Evolutionary conservation across 805 yeast species (phyloP), one percentile per base, ranked within the genome.

Genomic region (Saturnispora dispora): DNA sequence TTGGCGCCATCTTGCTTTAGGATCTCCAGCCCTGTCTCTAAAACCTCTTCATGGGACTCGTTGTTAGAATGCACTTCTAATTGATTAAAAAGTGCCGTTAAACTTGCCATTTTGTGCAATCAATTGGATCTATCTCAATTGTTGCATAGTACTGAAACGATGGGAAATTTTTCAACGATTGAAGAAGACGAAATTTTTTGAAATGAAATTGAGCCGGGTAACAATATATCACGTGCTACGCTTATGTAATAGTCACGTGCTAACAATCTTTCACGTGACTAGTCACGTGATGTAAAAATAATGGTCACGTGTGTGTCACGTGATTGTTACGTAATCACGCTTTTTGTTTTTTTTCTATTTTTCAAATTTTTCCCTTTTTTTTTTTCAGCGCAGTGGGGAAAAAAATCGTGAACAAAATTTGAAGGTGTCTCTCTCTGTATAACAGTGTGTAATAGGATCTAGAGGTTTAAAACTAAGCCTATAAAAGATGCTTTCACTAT

Each of bases 41-140:
- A 62, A 11, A 68, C 71, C 45, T 65, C 63, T 33, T 56, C 58
- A 48, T 70, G 71, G 22, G 66, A 65, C 33, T 71, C 74, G 4
- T 66, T 61, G 22, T 56, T 57, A 22, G 73, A 63, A 46, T 60
- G 65, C n/a, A 73, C 61, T 46, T 66, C 61, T 46, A 73, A 56
- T 50, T 65, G 63, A 23, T 69, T 57, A 4, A 73, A 53, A 41
- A 73, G 62, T 35, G 63, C 68, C 0, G 57, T 42, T 10, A 56
- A 37, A 11, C 56, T 43, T 8, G 54, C 22, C 58, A 55, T 55
- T 15, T 1, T 32, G 20, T 28, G 33, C 33, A 30, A 30, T 25
- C 45, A 11, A 25, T 13, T 23, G 2, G 27, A 42, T 22, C 20
- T 18, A 25, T 6, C 18, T 42, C 32, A 23, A 40, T 15, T 25